Evolutionary conservation across 371 early-diverging fungal genomes (phyloP), one percentile per base, ranked within the genome.

Genomic region (Mucor piriformis): DNA sequence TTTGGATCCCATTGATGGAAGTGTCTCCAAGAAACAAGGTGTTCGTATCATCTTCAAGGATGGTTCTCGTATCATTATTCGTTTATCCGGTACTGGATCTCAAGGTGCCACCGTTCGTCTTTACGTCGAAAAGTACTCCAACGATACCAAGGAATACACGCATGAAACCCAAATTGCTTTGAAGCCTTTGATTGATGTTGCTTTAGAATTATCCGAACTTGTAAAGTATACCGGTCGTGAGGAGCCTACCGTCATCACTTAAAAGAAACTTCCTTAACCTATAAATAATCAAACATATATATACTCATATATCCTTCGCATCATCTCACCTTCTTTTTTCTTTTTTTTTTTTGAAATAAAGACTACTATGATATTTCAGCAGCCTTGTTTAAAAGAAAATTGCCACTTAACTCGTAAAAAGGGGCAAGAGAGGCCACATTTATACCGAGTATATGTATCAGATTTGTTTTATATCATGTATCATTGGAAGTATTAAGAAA

Each of bases 81-180:
- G 98, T 27, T 76, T 97, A 27, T 91, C 91, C 43, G 98, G 98
- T 13, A 98, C 98, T 2, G 98, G 98, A 15, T 92, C 92, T 7
- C 91, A 92, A 57, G 97, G 97, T 23, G 98, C 98, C 2, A 98
- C 98, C 33, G 85, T 98, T 35, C 91, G 98, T 61, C 79, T 98
- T 23, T 98, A 98, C 63, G 92, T 95, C 23, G 98, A 98, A 71
- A 92, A 93, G 73, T 97, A 94, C 66, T 81, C 86, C 23, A 66
- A 77, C n/a, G 82, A 93, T 59, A 57, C 75, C 4, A 64, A 70
- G 13, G 78, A 87, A 57, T 89, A 84, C 67, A 72, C 76, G 38
- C 61, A 72, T 21, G 91, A 92, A 24, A 87, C 95, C 11, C 94
- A 93, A 71, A 77, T 68, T 18, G 97, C 94, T 2, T 83, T 98